A percentile compares a stretch with the other conserved stretches of the same genome.
Conservation (phyloP, 1,139 yeast species). For the Wickerhamiella infanticola region DNA sequence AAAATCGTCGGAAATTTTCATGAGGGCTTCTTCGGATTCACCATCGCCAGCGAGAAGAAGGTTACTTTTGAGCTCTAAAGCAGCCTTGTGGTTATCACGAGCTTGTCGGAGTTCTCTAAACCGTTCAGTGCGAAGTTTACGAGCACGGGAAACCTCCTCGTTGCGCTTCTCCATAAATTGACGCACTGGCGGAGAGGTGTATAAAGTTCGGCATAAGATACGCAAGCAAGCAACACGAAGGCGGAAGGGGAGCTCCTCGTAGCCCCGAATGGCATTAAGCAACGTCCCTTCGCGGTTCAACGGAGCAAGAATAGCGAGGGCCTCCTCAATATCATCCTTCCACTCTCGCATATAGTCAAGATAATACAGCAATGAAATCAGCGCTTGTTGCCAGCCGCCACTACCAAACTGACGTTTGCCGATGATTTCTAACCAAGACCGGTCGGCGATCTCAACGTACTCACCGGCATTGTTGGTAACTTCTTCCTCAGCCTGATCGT, state of each 20-base stretch:
- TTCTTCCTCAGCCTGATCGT: conserved; percentile 14
- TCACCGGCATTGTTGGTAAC: conserved; percentile 11
- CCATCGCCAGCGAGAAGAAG: background rate
- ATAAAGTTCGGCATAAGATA: conserved; percentile 42
- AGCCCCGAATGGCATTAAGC: conserved; percentile 34
- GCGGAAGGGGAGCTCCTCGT: conserved; percentile 35
- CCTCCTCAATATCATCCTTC: conserved; percentile 31
- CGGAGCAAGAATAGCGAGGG: conserved; percentile 44
- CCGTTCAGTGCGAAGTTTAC: conserved; percentile 55
- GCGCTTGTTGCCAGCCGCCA: conserved; percentile 71
- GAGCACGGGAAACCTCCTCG: conserved; percentile 45
- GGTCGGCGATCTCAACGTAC: conserved; percentile 32
- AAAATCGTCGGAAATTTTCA: conserved; percentile 6
- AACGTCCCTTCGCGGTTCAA: conserved; percentile 33
- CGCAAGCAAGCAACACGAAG: conserved; percentile 38
- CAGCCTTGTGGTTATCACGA: conserved; percentile 34
- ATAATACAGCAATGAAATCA: conserved; percentile 48
- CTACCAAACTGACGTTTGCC: conserved; percentile 61
- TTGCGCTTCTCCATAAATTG: conserved; percentile 50
- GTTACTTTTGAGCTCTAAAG: conserved; percentile 17
- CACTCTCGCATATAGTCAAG: conserved; percentile 46
- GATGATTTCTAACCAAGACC: conserved; percentile 64
- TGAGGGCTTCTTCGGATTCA: conserved; percentile 27
- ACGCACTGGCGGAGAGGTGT: conserved; percentile 46
- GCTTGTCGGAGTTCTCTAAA: conserved; percentile 42